Conservation (phyloP, 345 rosid species). For the Laguncularia racemosa region DNA sequence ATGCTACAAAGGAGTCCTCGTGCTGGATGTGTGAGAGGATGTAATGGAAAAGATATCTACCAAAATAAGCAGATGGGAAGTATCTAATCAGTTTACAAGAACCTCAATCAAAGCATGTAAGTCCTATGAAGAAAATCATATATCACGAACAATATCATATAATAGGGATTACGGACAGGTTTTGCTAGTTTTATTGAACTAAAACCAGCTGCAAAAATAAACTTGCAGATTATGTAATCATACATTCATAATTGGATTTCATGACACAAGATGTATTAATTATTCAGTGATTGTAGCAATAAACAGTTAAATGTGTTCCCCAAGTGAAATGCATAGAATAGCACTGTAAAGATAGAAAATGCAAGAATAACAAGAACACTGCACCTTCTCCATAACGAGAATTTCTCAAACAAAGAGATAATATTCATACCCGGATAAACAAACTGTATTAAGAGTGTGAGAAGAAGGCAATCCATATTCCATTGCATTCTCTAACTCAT, state of each 20-base stretch:
- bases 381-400: background rate
- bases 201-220: no score
- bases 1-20: conserved; percentile 24
- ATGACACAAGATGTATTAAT: no score
- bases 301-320: no score
- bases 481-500: conserved; percentile 93
- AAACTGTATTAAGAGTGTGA: conserved; percentile 90
- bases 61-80: conserved; percentile 5
- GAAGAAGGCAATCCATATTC: conserved; percentile 99
- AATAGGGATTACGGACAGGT: no score
- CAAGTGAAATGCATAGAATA: no score
- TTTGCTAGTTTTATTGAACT: no score
- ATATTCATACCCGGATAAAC: conserved; percentile 71
- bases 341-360: background rate
- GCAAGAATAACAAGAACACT: background rate
- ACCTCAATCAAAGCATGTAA: no score
- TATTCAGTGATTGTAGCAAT: no score
- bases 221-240: no score
- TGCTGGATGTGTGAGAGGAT: conserved; percentile 32
- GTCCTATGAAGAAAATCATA: no score
- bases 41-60: conserved; percentile 73
- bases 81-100: background rate
- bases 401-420: conserved; percentile 1
- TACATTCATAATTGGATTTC: no score
- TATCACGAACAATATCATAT: no score